These are phyloP conservation scores for Thymus quinquecostatus DNA, from an alignment of 257 asterid species.

Conservation along the genomic window DNA sequence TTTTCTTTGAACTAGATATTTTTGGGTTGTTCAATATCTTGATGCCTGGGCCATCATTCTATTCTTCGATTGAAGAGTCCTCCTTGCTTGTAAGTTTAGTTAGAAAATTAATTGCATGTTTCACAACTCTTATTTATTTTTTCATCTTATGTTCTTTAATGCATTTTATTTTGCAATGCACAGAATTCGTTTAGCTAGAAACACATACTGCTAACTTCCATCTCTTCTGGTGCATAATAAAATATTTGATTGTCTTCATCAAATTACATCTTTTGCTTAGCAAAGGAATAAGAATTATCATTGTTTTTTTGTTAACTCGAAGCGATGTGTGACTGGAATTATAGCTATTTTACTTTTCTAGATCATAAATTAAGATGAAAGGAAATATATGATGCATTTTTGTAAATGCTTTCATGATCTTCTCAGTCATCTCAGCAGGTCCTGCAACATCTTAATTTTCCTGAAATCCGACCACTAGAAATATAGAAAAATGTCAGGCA, in stretches of 20 bases:
- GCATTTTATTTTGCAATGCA: background rate
- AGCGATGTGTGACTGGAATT: background rate
- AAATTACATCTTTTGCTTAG: background rate
- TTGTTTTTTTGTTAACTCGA: background rate
- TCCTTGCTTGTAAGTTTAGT: constrained; percentile 54
- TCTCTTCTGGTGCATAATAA: constrained; percentile 4
- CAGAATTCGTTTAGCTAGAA: background rate
- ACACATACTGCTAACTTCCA: background rate
- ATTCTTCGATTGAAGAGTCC: constrained; percentile 55
- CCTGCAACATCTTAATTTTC: background rate
- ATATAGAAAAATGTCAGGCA: too few species aligned
- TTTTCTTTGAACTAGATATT: constrained; percentile 44
- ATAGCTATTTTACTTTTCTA: background rate
- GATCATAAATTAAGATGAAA: background rate
- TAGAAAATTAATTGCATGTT: constrained; percentile 11
- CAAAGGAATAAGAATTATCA: background rate
- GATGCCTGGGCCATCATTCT: constrained; percentile 63
- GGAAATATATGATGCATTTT: background rate
- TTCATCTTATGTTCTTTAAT: background rate
- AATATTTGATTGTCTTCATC: background rate
- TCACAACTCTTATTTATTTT: background rate
- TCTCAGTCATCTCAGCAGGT: background rate
- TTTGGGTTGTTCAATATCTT: constrained; percentile 51
- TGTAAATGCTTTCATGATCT: constrained; percentile 9
- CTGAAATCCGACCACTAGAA: background rate